Conservation (phyloP, 1,139 yeast genomes). For the Spathaspora sp. region DNA sequence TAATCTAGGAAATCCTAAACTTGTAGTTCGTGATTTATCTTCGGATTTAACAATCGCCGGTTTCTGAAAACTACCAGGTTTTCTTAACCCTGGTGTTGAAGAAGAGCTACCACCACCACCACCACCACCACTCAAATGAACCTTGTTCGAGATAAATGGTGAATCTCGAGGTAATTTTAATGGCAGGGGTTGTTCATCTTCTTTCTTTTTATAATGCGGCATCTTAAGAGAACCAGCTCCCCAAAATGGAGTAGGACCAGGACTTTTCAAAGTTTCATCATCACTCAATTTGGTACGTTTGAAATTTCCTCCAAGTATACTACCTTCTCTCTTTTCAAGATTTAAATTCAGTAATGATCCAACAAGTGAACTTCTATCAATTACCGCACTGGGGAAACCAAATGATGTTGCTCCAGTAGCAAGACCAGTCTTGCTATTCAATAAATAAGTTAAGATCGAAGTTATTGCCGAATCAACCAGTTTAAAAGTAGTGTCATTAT, state of each 20-base stretch:
- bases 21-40: conserved; percentile 20
- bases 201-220: conserved; percentile 39
- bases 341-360: conserved; percentile 3
- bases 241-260: conserved; percentile 14
- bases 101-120: conserved; percentile 1
- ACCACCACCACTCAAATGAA: conserved; percentile 16
- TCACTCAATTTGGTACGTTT: conserved; percentile 5
- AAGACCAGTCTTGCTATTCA: background rate
- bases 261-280: background rate
- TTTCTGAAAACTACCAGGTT: conserved; percentile 53
- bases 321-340: conserved; percentile 4
- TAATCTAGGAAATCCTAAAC: conserved; percentile 27
- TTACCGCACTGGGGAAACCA: background rate
- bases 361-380: background rate
- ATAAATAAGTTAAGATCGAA: conserved; percentile 1
- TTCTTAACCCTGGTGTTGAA: conserved; percentile 34
- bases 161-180: conserved; percentile 26
- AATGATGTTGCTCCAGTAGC: background rate
- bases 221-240: conserved; percentile 27
- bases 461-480: conserved; percentile 7
- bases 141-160: conserved; percentile 38
- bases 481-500: conserved; percentile 5
- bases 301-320: background rate
- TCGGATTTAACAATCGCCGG: conserved; percentile 18
- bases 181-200: background rate